These are phyloP conservation scores for Fraxinus greggii DNA, from an alignment of 305 asterid genomes.

Conservation along the genomic window DNA sequence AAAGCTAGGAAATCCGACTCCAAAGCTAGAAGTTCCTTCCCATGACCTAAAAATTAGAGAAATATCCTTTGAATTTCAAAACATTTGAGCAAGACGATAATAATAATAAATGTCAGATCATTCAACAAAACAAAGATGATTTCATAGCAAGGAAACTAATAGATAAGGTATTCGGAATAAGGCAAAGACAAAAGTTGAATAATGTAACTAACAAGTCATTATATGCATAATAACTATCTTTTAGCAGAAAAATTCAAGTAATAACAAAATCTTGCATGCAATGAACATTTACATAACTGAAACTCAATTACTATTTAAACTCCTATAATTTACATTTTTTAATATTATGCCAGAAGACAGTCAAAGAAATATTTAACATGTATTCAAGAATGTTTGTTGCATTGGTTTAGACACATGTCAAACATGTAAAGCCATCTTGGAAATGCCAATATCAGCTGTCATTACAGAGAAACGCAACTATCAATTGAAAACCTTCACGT, in stretches of 20 bases:
- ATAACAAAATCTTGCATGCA: background rate
- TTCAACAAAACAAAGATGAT: background rate
- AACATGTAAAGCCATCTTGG: background rate
- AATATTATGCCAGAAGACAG: background rate
- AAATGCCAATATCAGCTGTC: background rate
- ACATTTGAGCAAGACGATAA: background rate
- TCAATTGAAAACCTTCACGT: background rate
- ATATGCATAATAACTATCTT: background rate
- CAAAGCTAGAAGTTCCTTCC: background rate
- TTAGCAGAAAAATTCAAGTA: background rate
- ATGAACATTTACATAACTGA: background rate
- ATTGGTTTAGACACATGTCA: background rate
- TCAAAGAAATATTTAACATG: background rate
- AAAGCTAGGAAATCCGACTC: background rate
- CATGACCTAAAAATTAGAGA: conserved; percentile 10
- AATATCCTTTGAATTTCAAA: background rate
- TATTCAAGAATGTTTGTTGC: background rate
- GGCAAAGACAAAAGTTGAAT: background rate
- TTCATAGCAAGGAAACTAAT: background rate
- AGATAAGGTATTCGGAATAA: background rate
- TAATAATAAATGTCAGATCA: background rate
- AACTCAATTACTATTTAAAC: background rate
- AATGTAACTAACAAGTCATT: background rate
- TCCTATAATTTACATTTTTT: background rate
- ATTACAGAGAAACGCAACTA: background rate